A percentile compares a stretch with the other conserved stretches of the same genome.
These are phyloP conservation scores for Cicer pinnatifidum DNA, from an alignment of 306 rosid species.

Conservation along the genomic window DNA sequence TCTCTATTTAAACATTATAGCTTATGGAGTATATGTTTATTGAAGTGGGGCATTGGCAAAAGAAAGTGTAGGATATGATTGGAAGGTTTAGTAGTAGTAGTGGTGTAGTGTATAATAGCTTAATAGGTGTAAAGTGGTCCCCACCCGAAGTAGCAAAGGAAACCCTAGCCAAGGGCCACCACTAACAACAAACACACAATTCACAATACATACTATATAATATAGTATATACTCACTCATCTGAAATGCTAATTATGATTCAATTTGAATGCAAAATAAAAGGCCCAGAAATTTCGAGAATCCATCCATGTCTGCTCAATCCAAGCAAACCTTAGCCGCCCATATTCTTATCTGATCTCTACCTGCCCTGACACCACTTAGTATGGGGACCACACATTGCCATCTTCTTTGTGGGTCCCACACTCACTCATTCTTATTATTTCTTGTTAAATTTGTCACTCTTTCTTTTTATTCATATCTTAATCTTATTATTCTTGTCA, in stretches of 20 bases:
- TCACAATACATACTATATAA: too few relatives aligned
- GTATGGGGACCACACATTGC: constrained; percentile 40
- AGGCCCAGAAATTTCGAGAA: neutral
- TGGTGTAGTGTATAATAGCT: too few relatives aligned
- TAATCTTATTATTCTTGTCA: neutral
- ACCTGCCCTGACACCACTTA: constrained; percentile 33
- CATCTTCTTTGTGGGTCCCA: constrained; percentile 13
- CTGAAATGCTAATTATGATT: neutral
- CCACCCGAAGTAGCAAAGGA: neutral
- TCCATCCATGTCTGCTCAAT: constrained; percentile 10
- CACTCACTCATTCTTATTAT: neutral
- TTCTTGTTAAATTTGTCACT: neutral
- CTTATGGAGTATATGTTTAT: neutral
- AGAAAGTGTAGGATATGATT: neutral
- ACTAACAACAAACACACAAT: neutral
- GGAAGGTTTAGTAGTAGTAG: too few relatives aligned
- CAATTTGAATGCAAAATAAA: neutral
- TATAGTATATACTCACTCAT: too few relatives aligned
- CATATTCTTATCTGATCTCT: constrained; percentile 21
- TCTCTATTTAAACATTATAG: too few relatives aligned
- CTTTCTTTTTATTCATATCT: constrained; percentile 8
- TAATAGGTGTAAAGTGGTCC: neutral
- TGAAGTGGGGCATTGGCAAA: neutral
- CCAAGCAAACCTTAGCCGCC: constrained; percentile 49
- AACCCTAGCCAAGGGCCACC: neutral